Evolutionary conservation across 2,329 filamentous ascomycete species (phyloP).

Genomic region (Botryotinia narcissicola): DNA sequence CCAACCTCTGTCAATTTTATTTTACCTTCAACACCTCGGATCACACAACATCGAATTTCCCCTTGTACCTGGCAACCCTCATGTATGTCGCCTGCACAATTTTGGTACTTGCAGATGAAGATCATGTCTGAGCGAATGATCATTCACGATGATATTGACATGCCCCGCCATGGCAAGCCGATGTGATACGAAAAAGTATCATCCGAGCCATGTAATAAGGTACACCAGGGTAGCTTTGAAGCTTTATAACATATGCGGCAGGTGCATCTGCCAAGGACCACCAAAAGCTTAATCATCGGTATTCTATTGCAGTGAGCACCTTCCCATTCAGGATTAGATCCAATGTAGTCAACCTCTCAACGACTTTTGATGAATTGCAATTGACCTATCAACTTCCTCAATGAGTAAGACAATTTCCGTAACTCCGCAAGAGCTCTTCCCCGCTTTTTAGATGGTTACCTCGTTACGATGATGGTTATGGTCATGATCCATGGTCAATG

Average conservation of each 20-base stretch:
- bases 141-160: neutral
- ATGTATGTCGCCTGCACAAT: neutral
- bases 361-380: neutral
- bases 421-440: neutral
- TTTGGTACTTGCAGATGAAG: neutral
- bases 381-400: neutral
- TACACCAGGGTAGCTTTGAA: neutral
- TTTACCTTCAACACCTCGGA: neutral
- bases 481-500: neutral
- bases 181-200: neutral
- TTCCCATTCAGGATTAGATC: neutral
- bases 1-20: neutral
- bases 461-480: neutral
- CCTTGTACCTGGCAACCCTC: neutral
- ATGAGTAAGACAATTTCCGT: neutral
- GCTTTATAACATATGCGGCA: constrained; percentile 1
- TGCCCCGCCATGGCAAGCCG: neutral
- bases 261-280: neutral
- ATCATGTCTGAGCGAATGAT: neutral
- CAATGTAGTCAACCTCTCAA: neutral
- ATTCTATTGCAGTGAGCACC: neutral
- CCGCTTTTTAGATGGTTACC: neutral
- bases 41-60: neutral
- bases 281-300: constrained; percentile 1
- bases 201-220: neutral